Evolutionary conservation across 1,284 basidiomycete genomes (phyloP), one percentile per base, ranked within the genome.

Genomic region (Apiotrichum domesticum): DNA sequence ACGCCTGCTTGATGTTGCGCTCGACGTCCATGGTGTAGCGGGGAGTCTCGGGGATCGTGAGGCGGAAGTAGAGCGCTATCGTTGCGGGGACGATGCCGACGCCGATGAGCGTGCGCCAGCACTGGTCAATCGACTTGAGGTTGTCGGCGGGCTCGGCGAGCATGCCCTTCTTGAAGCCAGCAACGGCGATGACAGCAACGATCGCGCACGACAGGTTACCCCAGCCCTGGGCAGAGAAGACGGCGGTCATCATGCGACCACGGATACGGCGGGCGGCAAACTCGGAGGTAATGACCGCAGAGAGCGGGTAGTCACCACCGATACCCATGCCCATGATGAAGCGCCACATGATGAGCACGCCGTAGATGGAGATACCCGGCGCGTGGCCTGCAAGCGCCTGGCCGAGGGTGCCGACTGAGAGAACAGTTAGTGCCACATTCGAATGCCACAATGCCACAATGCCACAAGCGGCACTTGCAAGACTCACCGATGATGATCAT

Each of bases 1-100:
- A 68, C 9, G 87, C 87, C 68, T 87, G 85, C 66, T 83, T 79
- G 61, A 90, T 81, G 76, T 91, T 88, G 59, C 87, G 84, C 77
- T 91, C 87, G 65, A 92, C 83, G 77, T 91, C 89, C 85, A 92
- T 88, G 58, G 88, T 92, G 81, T 88, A 94, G 65, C 89, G 87
- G 40, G 88, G 68, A 13, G 80, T 81, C 68, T 80, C 80, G 59
- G 79, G 75, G 61, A 79, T 79, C 40, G 78, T 78, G 37, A 75
- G 57, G 55, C 75, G 79, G 77, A 80, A 81, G 76, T 81, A 81
- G 51, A 79, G 72, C n/a, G 78, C 77, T 43, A 76, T 65, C 58
- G 62, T 63, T 21, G 70, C 78, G 47, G 78, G 78, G 34, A 79
- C 74, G 62, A 69, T 73, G 35, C 78, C 78, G 48, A 79, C 56